Percentiles rank a stretch among this genome's conserved stretches.
Evolutionary conservation across 768 basidiomycete genomes (phyloP).

Genomic region (Floccularia luteovirens): DNA sequence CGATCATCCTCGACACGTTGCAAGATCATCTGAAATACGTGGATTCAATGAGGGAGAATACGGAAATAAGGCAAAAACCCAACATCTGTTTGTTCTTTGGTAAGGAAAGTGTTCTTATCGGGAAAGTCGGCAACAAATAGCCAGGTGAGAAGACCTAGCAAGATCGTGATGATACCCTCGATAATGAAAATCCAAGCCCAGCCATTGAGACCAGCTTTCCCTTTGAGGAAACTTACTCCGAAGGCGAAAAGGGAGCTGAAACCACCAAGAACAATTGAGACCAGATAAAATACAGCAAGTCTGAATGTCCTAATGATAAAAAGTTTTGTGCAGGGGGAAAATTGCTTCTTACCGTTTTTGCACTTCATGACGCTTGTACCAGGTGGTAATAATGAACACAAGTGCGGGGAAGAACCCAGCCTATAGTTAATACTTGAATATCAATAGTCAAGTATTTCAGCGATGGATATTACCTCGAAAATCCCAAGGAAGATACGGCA

Average conservation of each 20-base stretch:
- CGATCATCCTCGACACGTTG: slow-evolving; percentile 28
- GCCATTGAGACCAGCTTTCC: slow-evolving; percentile 19
- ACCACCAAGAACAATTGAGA: slow-evolving; percentile 21
- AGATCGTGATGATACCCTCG: slow-evolving; percentile 23
- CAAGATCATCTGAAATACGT: slow-evolving; percentile 16
- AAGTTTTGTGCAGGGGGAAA: too few species aligned
- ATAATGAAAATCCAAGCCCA: slow-evolving; percentile 31
- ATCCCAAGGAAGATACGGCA: slow-evolving; percentile 18
- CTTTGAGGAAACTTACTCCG: slow-evolving; percentile 17
- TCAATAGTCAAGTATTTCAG: too few species aligned
- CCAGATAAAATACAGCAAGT: slow-evolving; percentile 22
- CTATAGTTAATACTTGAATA: slow-evolving; percentile 9
- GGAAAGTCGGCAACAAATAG: slow-evolving; percentile 27
- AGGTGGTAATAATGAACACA: slow-evolving; percentile 32
- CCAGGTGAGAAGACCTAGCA: slow-evolving; percentile 19
- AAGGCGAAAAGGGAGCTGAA: slow-evolving; percentile 21
- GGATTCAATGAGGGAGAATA: not conserved
- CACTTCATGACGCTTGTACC: slow-evolving; percentile 35
- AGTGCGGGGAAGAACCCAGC: slow-evolving; percentile 35
- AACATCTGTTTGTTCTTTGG: slow-evolving; percentile 24
- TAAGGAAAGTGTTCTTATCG: slow-evolving; percentile 25
- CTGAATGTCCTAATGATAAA: slow-evolving; percentile 5
- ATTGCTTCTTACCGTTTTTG: slow-evolving; percentile 21
- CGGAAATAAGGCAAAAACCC: not conserved
- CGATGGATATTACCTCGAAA: slow-evolving; percentile 17